Evolutionary conservation across 108 stramenopile genomes (phyloP).

Genomic region (Cyclotella atomus): DNA sequence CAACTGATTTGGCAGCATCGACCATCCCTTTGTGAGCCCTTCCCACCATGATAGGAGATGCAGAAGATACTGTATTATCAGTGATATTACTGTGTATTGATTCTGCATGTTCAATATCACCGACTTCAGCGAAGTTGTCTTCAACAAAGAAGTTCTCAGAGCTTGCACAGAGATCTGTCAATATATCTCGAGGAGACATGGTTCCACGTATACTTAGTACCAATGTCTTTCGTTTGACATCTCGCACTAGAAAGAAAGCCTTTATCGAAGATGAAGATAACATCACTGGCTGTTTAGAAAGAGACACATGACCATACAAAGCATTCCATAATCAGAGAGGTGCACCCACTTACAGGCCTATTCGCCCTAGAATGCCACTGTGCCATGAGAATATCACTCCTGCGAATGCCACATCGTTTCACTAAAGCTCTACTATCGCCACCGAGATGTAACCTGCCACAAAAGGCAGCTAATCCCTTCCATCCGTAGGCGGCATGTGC

Average conservation of each 20-base stretch:
- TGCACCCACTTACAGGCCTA: conserved; percentile 58
- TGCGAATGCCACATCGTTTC: conserved; percentile 54
- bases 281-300: not conserved
- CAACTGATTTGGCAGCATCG: conserved; percentile 56
- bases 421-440: conserved; percentile 54
- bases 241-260: conserved; percentile 69
- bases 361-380: conserved; percentile 61
- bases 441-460: conserved; percentile 58
- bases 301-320: too few species aligned
- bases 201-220: conserved; percentile 74
- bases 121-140: conserved; percentile 24
- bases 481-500: conserved; percentile 80
- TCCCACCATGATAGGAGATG: conserved; percentile 14
- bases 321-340: not conserved
- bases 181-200: conserved; percentile 63
- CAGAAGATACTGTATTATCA: not conserved
- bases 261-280: not conserved
- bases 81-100: too few species aligned
- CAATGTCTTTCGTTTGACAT: conserved; percentile 46
- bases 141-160: conserved; percentile 62
- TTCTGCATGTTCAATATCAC: conserved; percentile 10
- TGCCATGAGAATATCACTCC: conserved; percentile 50
- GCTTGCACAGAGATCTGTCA: conserved; percentile 74
- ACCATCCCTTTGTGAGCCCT: conserved; percentile 82
- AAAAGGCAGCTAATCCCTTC: conserved; percentile 60